phyloP scores from a whole-genome alignment of 192 early-diverging fungal species.

The Backusella luteola region DNA sequence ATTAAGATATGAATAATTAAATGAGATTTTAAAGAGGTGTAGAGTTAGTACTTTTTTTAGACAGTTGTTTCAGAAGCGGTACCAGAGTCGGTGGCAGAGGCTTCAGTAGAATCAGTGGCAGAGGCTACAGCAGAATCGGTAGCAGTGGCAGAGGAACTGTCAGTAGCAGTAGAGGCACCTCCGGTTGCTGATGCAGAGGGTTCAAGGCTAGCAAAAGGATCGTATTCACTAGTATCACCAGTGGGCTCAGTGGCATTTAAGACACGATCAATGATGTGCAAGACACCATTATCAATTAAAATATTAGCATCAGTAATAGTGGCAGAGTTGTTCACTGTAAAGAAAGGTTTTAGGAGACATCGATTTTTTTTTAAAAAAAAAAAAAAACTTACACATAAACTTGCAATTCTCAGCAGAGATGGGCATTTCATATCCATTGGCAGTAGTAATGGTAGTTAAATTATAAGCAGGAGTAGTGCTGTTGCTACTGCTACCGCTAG shows the following conservation, averaged over 20 bases:
- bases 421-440: background rate
- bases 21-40: background rate
- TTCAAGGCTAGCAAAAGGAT: background rate
- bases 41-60: background rate
- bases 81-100: background rate
- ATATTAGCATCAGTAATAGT: constrained; percentile 13
- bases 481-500: background rate
- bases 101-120: background rate
- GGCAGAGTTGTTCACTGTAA: constrained; percentile 16
- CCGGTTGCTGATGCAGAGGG: background rate
- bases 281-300: constrained; percentile 23
- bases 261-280: constrained; percentile 18
- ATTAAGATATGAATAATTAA: background rate
- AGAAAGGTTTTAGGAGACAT: background rate
- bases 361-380: background rate
- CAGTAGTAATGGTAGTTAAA: background rate
- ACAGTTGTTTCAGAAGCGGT: background rate
- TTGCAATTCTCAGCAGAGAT: background rate
- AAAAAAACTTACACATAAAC: background rate
- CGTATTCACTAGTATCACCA: background rate
- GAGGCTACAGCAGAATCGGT: background rate
- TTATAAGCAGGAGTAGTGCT: background rate
- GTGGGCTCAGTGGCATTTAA: background rate
- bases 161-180: background rate
- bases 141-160: background rate